Conservation (phyloP, 2,329 filamentous ascomycete genomes). For the Xylaria sp. region DNA sequence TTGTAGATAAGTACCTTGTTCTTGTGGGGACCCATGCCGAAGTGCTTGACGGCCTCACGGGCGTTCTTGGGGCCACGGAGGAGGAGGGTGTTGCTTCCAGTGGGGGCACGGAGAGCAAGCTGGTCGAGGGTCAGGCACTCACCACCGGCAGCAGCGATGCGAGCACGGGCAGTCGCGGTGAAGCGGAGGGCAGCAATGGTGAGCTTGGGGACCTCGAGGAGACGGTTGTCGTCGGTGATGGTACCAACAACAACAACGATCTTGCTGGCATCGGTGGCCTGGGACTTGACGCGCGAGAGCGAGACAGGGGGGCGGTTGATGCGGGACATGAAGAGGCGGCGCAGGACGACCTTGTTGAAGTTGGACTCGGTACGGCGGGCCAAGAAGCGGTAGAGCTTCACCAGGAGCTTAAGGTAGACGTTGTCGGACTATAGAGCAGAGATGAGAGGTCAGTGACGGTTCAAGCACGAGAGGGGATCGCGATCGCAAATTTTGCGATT, state of each 20-base stretch:
- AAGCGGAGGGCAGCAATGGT: constrained; percentile 92
- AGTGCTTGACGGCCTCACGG: constrained; percentile 98
- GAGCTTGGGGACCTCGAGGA: constrained; percentile 84
- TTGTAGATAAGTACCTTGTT: constrained; percentile 66
- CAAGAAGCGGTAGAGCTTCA: constrained; percentile 98
- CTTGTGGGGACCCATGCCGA: constrained; percentile 95
- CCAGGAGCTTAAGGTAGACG: constrained; percentile 92
- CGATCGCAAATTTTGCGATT: background rate
- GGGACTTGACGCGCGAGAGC: constrained; percentile 78
- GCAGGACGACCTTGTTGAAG: constrained; percentile 99
- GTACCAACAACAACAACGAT: constrained; percentile 92
- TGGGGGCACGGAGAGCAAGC: constrained; percentile 90
- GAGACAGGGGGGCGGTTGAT: constrained; percentile 97
- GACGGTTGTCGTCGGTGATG: constrained; percentile 96
- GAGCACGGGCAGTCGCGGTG: constrained; percentile 90
- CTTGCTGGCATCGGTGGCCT: constrained; percentile 68
- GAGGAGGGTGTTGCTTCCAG: constrained; percentile 93
- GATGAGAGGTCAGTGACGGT: constrained; percentile 1
- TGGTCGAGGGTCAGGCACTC: constrained; percentile 95
- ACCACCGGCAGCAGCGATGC: constrained; percentile 89
- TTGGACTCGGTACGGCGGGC: constrained; percentile 89
- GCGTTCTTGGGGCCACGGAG: constrained; percentile 98
- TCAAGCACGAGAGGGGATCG: background rate
- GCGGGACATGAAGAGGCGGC: constrained; percentile 96
- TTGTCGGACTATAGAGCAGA: constrained; percentile 65